Evolutionary conservation across 345 rosid species (phyloP).

Genomic region (Iberis pinnata): DNA sequence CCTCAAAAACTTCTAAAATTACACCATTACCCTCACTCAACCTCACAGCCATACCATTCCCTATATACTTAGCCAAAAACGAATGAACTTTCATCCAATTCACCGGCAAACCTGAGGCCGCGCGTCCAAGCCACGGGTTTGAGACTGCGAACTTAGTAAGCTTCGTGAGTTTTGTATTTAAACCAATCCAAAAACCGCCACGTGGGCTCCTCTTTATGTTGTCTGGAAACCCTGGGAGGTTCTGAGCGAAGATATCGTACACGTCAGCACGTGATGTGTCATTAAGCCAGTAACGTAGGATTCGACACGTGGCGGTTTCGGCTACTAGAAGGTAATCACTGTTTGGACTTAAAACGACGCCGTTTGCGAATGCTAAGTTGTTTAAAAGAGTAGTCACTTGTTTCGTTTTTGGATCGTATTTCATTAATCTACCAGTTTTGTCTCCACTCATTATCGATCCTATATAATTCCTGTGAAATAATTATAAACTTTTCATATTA

Average conservation of each 20-base stretch:
- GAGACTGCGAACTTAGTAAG: slow-evolving; percentile 33
- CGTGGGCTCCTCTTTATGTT: slow-evolving; percentile 54
- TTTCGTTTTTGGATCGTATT: slow-evolving; percentile 43
- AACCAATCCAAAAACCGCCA: slow-evolving; percentile 65
- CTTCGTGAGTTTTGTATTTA: slow-evolving; percentile 41
- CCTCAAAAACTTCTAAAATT: slow-evolving; percentile 38
- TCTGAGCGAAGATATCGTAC: slow-evolving; percentile 35
- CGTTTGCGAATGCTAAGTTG: slow-evolving; percentile 55
- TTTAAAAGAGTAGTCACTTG: slow-evolving; percentile 36
- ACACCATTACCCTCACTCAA: slow-evolving; percentile 52
- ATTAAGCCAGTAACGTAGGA: slow-evolving; percentile 43
- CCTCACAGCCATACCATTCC: slow-evolving; percentile 57
- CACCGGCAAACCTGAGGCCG: slow-evolving; percentile 37
- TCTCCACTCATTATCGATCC: slow-evolving; percentile 41
- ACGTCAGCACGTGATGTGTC: slow-evolving; percentile 17
- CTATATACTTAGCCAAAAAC: slow-evolving; percentile 31
- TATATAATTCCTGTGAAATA: slow-evolving; percentile 38
- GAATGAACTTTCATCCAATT: slow-evolving; percentile 36
- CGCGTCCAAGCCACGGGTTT: slow-evolving; percentile 43
- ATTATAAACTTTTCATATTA: not conserved
- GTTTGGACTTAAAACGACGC: slow-evolving; percentile 40
- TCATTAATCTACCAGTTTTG: slow-evolving; percentile 56
- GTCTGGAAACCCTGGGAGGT: slow-evolving; percentile 60
- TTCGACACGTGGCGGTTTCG: slow-evolving; percentile 40
- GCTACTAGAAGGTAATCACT: slow-evolving; percentile 42